Base-by-base conservation (phyloP, 768 basidiomycete genomes). In the Trametes meyenii region DNA sequence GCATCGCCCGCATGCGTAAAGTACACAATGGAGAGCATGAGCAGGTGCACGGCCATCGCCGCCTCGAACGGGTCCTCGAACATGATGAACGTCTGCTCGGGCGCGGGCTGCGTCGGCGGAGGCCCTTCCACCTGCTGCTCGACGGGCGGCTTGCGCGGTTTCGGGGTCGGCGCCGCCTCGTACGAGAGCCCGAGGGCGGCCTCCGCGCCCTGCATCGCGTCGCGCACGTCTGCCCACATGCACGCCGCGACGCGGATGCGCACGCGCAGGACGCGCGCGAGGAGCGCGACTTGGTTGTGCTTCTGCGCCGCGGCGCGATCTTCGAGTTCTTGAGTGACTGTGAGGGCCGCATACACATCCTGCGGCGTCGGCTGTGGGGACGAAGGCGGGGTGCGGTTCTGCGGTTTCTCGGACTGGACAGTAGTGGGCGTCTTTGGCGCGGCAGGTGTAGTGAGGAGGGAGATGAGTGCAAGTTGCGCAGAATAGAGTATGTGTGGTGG, bases 1-100 rank as follows among this genome's bases (percentile, higher is more conserved):
- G 81, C 76, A 53, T 78, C 75, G 7, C 88, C 88, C 0, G 74
- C 73, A 64, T 89, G 85, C 0, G 88, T 88, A 66, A 84, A 78
- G 67, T 81, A 89, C 21, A 86, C 71, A 10, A 89, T 77, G 3
- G 83, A 79, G 21, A 90, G 73, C 50, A 90, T 79, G 23, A 92
- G 83, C 10, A 83, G 71, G 66, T 92, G 88, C 3, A 88, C 74
- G 2, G 78, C 78, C 63, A 84, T 76, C 0, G 78, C 67, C 2
- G 74, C 68, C 45, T 76, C 79, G 45, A 77, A 69, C 42, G 67
- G 23, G 54, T 76, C 76, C 43, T 73, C 72, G 53, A 74, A 74
- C 29, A 54, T 65, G 40, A 72, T 69, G 50, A 73, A 72, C 23
- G 61, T 58, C 44, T 63, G 56, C 44, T 62, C 64, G 2, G 63